Evolutionary conservation across 2,329 filamentous ascomycete species (phyloP).

Genomic region (Xylaria hypoxylon): DNA sequence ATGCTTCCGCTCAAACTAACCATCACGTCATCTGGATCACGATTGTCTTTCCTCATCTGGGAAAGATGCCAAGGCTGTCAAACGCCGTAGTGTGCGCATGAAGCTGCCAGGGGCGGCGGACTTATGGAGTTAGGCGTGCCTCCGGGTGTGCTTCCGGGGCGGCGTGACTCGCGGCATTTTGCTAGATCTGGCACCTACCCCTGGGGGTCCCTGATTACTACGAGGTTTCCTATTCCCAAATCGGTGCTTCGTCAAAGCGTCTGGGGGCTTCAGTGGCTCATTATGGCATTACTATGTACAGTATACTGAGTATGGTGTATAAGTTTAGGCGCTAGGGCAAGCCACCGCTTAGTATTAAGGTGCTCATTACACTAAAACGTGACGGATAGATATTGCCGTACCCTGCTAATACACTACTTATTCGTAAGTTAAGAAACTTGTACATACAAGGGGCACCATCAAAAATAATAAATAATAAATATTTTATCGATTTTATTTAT

Average conservation of each 20-base stretch:
- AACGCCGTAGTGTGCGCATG: constrained; percentile 19
- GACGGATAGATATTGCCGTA: constrained; percentile 18
- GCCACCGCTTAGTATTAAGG: constrained; percentile 23
- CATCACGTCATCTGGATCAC: neutral
- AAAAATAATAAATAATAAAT: constrained; percentile 14
- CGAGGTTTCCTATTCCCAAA: neutral
- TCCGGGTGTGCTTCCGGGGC: constrained; percentile 31
- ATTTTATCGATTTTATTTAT: constrained; percentile 10
- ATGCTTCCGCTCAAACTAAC: neutral
- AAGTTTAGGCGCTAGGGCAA: constrained; percentile 22
- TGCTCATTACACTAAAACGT: constrained; percentile 10
- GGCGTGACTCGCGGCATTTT: constrained; percentile 35
- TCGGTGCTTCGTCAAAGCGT: neutral
- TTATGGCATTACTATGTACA: neutral
- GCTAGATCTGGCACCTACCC: neutral
- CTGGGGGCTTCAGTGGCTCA: neutral
- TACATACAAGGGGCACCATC: neutral
- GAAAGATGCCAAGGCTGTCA: constrained; percentile 25
- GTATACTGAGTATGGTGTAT: neutral
- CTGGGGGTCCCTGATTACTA: constrained; percentile 28
- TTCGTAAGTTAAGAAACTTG: neutral
- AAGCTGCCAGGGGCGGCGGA: constrained; percentile 28
- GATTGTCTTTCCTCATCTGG: constrained; percentile 2
- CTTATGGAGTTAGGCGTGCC: constrained; percentile 3
- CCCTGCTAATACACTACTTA: neutral